Conservation (phyloP, 2,329 filamentous ascomycete genomes). For the Huntiella omanensis region DNA sequence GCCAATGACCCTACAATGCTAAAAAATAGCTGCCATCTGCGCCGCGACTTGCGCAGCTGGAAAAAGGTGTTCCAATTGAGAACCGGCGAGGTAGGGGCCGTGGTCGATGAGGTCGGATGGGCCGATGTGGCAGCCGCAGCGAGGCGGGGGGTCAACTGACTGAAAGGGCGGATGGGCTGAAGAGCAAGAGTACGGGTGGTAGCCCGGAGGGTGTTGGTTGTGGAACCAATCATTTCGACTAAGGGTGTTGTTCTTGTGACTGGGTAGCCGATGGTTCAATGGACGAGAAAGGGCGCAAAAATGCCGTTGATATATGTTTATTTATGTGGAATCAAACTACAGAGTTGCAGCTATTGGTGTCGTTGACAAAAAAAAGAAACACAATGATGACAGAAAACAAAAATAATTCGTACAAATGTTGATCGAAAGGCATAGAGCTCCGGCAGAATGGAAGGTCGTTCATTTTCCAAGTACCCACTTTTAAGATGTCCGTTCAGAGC, state of each 20-base stretch:
- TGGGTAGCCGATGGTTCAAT: too few relatives aligned
- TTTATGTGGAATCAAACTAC: too few relatives aligned
- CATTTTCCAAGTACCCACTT: too few relatives aligned
- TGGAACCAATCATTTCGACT: neutral
- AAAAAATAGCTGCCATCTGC: constrained; percentile 64
- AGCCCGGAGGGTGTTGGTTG: constrained; percentile 3
- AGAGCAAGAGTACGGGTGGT: constrained; percentile 1
- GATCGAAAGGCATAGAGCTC: too few relatives aligned
- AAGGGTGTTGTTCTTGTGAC: too few relatives aligned
- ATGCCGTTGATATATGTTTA: too few relatives aligned
- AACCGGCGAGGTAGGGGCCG: constrained; percentile 17
- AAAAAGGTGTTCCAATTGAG: constrained; percentile 90
- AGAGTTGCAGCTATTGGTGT: too few relatives aligned
- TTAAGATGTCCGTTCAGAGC: neutral
- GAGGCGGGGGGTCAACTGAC: constrained; percentile 7
- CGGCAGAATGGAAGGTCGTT: too few relatives aligned
- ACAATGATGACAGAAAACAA: too few relatives aligned
- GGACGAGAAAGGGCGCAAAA: too few relatives aligned
- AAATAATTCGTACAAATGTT: too few relatives aligned
- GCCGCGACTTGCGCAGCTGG: constrained; percentile 66
- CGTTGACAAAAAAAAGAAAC: too few relatives aligned
- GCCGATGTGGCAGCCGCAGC: constrained; percentile 9
- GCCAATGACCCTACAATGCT: constrained; percentile 46
- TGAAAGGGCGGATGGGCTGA: constrained; percentile 11
- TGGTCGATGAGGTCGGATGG: constrained; percentile 11